Evolutionary conservation across 306 rosid genomes (phyloP), one percentile per base, ranked within the genome.

Genomic region (Delonix regia): DNA sequence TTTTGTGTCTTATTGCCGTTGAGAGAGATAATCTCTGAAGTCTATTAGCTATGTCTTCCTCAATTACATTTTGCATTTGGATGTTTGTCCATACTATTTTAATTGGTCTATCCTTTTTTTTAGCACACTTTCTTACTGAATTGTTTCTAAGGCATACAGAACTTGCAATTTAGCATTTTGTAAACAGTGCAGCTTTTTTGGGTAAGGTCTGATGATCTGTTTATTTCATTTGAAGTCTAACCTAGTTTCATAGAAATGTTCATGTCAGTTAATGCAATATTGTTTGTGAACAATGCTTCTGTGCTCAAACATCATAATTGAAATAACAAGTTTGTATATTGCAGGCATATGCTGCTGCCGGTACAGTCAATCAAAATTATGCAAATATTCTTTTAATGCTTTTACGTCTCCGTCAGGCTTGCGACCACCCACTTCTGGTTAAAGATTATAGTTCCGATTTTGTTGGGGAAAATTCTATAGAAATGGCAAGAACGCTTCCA

Each of bases 341-440:
- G 82, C 89, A 95, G 99, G 99, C 98, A 52, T 95, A 95, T 86
- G 99, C 97, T 47, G 99, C 97, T 65, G 98, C 99, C 74, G 98
- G 99, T 62, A 95, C 99, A 21, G 93, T 95, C 69, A 93, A 88
- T 85, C 99, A 95, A 85, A 95, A 95, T 80, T 95, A 93, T 79
- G 99, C 98, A 72, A 95, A 91, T 88, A 95, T 93, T 84, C 93
- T 95, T 56, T 78, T 95, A 83, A 93, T 95, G 99, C 98, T 95
- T 82, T 81, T 93, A 78, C 98, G 98, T 69, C 99, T 95, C 74
- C 94, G 99, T 39, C 99, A 95, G 86, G 99, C 98, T 77, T 95
- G 98, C 79, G 98, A 95, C 74, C 98, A 95, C 56, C 99, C 99
- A 0, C 87, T 60, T 78, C 99, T 95, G 76, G 97, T 95, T 66